Evolutionary conservation across 352 stramenopile species (phyloP), one percentile per base, ranked within the genome.

Genomic region (Hyaloperonospora brassicae): DNA sequence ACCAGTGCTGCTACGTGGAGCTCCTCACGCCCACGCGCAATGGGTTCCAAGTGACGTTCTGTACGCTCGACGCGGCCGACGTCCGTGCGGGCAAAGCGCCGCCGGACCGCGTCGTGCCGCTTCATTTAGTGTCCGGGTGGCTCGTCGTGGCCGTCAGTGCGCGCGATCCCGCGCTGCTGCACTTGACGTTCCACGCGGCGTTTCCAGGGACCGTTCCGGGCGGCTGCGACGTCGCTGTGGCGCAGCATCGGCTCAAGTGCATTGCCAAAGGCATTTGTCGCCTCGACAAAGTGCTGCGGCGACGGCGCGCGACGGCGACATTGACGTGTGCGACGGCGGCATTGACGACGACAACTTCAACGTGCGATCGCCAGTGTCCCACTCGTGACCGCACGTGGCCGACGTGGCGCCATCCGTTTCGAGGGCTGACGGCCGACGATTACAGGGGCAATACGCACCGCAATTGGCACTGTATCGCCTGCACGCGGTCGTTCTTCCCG

Each of bases 401-500:
- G 49, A 22, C 45, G 2, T 22, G 64, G 5, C 42, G 55, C 13
- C 49, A 62, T 11, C 36, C 59, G 0, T 58, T 71, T 56, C 63
- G 63, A 55, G 48, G 12, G 0, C 17, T 66, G 25, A 52, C 52
- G 4, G 30, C 61, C 3, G 59, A 68, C 5, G 54, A 59, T 22
- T 11, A 21, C 2, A 54, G 51, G 0, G 51, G 42, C 25, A 51
- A 46, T 6, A 52, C 46, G 1, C 66, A 74, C 42, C 51, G 55
- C 34, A 74, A 74, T 44, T 71, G 66, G 66, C 59, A 71, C 34
- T 74, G 66, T 36, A 71, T 74, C 50, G 62, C 59, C 21, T 74
- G 66, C 42, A 74, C 66, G 6, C 55, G 50, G 21, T 54, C 61
- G 13, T 62, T 74, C 22, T 17, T 68, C 2, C 55, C 59, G 1